Evolutionary conservation across 345 rosid species (phyloP).

Genomic region (Barbarea vulgaris): DNA sequence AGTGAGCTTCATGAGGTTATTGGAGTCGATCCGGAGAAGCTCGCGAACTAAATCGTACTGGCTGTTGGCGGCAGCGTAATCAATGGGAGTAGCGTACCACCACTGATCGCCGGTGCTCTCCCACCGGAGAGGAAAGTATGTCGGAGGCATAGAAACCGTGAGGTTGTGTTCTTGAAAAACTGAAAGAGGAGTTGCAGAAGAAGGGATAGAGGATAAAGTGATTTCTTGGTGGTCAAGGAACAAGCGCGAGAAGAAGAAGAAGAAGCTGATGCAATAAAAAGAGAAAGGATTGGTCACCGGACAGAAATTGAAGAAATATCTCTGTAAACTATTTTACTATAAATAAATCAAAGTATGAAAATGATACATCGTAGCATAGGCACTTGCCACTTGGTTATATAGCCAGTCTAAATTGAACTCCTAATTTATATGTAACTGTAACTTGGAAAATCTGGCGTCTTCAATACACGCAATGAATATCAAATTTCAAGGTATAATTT

Average conservation of each 20-base stretch:
- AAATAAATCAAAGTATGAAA: neutral
- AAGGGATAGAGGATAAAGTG: slow-evolving; percentile 11
- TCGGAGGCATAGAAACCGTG: slow-evolving; percentile 54
- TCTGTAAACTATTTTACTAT: neutral
- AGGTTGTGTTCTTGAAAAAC: neutral
- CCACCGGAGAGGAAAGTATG: slow-evolving; percentile 87
- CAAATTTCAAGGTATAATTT: neutral
- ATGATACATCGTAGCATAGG: neutral
- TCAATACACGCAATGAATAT: neutral
- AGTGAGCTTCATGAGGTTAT: slow-evolving; percentile 88
- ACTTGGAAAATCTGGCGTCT: slow-evolving; percentile 6
- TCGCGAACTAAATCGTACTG: slow-evolving; percentile 88
- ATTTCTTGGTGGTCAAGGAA: slow-evolving; percentile 34
- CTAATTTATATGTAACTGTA: neutral
- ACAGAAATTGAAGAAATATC: neutral
- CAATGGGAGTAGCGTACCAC: slow-evolving; percentile 98
- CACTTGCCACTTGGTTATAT: neutral
- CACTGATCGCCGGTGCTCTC: slow-evolving; percentile 96
- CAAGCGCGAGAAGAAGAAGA: slow-evolving; percentile 19
- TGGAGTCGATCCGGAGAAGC: slow-evolving; percentile 78
- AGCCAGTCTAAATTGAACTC: neutral
- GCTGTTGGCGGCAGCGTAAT: slow-evolving; percentile 92
- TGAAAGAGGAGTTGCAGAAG: slow-evolving; percentile 18
- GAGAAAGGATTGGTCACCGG: neutral
- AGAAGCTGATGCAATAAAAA: neutral